These are phyloP conservation scores for Russula sp. DNA, from an alignment of 768 basidiomycete species.

Conservation along the genomic window DNA sequence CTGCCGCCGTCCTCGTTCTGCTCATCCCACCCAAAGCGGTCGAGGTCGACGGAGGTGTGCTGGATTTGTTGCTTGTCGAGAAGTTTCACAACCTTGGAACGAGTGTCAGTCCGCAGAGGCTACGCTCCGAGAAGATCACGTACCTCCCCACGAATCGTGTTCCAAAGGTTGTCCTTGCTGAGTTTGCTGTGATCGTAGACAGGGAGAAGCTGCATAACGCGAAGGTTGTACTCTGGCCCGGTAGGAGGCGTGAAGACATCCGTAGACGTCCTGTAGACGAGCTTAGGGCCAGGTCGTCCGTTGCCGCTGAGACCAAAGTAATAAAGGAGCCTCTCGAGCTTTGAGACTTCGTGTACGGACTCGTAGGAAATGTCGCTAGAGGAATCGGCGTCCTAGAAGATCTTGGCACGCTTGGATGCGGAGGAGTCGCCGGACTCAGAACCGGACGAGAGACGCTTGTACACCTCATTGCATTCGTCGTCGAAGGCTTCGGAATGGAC, in stretches of 20 bases:
- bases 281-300: background rate
- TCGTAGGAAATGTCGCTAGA: background rate
- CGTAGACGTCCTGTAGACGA: slow-evolving; percentile 1
- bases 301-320: background rate
- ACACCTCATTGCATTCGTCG: too few relatives aligned
- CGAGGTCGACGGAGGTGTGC: slow-evolving; percentile 11
- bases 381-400: background rate
- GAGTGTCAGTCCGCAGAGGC: background rate
- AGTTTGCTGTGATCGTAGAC: slow-evolving; percentile 5
- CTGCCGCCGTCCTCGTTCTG: slow-evolving; percentile 22
- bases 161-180: background rate
- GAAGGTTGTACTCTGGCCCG: background rate
- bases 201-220: background rate
- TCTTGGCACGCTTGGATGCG: too few relatives aligned
- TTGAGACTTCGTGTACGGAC: background rate
- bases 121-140: background rate
- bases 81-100: slow-evolving; percentile 11
- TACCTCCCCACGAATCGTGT: background rate
- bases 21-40: slow-evolving; percentile 13
- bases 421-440: too few relatives aligned
- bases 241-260: background rate
- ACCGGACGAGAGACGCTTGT: too few relatives aligned
- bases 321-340: background rate
- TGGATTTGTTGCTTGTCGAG: slow-evolving; percentile 5
- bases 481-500: too few relatives aligned